Evolutionary conservation across 306 rosid species (phyloP).

Genomic region (Rubus idaeus): DNA sequence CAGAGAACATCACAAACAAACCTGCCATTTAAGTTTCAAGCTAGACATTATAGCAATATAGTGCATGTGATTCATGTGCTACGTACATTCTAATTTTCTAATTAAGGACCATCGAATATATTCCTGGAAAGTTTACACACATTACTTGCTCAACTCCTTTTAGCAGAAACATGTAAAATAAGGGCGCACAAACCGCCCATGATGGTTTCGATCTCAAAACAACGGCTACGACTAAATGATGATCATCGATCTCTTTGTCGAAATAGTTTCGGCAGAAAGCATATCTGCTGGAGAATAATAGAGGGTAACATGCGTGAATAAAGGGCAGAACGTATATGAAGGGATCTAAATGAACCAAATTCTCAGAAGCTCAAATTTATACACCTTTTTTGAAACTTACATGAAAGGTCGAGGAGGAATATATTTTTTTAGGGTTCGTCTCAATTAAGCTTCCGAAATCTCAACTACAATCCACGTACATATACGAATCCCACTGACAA

Average conservation of each 20-base stretch:
- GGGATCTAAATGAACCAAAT: background rate
- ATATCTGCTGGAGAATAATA: background rate
- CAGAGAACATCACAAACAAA: background rate
- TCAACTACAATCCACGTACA: background rate
- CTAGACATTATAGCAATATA: too few species aligned
- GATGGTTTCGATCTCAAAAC: background rate
- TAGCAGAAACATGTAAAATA: background rate
- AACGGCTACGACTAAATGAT: background rate
- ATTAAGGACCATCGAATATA: slow-evolving; percentile 12
- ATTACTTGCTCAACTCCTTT: background rate
- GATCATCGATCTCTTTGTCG: background rate
- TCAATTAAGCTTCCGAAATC: background rate
- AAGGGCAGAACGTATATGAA: background rate
- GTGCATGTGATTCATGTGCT: background rate
- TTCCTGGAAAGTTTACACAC: background rate
- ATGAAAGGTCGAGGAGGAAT: background rate
- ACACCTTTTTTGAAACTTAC: background rate
- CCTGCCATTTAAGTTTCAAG: background rate
- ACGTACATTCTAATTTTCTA: background rate
- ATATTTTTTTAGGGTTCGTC: background rate
- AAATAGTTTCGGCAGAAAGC: background rate
- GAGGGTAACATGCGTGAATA: background rate
- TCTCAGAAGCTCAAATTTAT: background rate
- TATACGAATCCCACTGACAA: background rate
- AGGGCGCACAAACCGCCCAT: background rate